phyloP scores from a whole-genome alignment of 306 rosid species.

The Cucumis sativus region Cucumber_9930_V3 NC_026656.2:18491001-18491500 shows the following conservation, averaged over 20 bases:
- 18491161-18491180: background rate
- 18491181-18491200: background rate
- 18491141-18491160: background rate
- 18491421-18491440: background rate
- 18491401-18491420: background rate
- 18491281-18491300: background rate
- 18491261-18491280: background rate
- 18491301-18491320: background rate
- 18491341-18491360: constrained; percentile 7
- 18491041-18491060: background rate
- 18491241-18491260: background rate
- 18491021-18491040: background rate
- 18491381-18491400: constrained; percentile 4
- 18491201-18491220: background rate
- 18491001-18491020: background rate
- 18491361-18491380: constrained; percentile 1
- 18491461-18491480: background rate
- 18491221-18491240: background rate
- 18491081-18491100: background rate
- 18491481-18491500: background rate
- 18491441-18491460: background rate
- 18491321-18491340: background rate
- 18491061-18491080: background rate
- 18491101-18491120: background rate
- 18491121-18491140: background rate